Evolutionary conservation across 441 rosid genomes (phyloP).

Genomic region (Populus hybrid): DNA sequence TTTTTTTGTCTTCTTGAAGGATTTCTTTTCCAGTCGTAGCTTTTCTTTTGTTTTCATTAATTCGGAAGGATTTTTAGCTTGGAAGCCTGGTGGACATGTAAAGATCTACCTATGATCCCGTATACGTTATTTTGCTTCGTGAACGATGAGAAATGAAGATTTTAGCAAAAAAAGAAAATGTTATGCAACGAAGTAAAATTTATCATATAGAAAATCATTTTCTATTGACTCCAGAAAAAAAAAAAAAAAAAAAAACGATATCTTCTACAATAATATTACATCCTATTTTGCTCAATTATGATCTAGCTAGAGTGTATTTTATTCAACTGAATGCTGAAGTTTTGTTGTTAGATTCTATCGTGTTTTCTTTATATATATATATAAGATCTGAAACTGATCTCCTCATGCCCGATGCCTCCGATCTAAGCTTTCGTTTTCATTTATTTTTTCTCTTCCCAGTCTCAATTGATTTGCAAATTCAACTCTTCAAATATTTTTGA

Average conservation of each 20-base stretch:
- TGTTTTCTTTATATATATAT: no score
- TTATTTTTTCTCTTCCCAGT: no score
- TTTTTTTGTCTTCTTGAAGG: background rate
- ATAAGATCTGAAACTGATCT: no score
- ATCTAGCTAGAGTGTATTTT: no score
- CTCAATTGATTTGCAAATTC: background rate
- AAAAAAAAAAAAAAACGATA: background rate
- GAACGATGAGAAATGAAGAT: background rate
- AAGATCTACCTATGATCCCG: background rate
- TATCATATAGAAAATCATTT: background rate
- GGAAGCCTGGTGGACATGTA: background rate
- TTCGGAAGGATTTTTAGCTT: background rate
- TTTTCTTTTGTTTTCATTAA: background rate
- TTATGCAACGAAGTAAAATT: background rate
- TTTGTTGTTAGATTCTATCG: no score
- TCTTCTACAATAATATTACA: background rate
- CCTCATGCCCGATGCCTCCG: no score
- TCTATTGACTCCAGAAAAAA: background rate
- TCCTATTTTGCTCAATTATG: background rate
- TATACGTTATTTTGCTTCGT: background rate
- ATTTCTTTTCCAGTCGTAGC: background rate
- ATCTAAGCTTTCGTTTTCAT: no score
- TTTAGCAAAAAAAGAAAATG: no score
- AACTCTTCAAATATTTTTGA: background rate
- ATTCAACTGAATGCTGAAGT: no score